These are phyloP conservation scores for Penicillium coffeae DNA, from an alignment of 495 filamentous ascomycete species.

Conservation along the genomic window DNA sequence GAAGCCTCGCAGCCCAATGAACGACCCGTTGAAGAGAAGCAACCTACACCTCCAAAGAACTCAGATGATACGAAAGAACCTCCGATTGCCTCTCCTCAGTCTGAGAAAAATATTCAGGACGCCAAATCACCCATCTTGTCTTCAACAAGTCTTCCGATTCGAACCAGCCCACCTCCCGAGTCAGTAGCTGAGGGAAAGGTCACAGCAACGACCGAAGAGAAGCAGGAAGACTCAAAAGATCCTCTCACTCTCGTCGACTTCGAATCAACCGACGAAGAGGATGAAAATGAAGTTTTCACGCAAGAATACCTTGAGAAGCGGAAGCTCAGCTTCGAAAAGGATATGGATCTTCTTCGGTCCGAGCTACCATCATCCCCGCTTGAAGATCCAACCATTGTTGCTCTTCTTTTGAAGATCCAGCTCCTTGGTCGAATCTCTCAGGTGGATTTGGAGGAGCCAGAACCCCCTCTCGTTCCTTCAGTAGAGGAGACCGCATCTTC, in stretches of 20 bases:
- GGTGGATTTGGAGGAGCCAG: constrained; percentile 9
- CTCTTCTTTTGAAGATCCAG: constrained; percentile 43
- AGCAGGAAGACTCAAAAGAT: constrained; percentile 1
- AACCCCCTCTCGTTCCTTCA: constrained; percentile 1
- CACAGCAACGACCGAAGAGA: constrained; percentile 1
- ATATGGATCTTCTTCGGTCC: constrained; percentile 40
- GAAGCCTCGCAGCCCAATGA: not conserved
- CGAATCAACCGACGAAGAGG: constrained; percentile 40
- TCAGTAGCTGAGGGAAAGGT: not conserved
- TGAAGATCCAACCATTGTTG: constrained; percentile 43
- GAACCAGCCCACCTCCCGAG: not conserved
- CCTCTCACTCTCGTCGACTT: constrained; percentile 31
- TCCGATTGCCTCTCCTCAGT: not conserved
- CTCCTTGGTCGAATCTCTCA: constrained; percentile 40
- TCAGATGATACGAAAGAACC: not conserved
- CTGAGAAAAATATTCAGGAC: not conserved
- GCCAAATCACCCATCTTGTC: not conserved
- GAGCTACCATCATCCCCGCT: constrained; percentile 43
- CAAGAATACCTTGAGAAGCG: constrained; percentile 50
- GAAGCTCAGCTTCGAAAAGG: constrained; percentile 45
- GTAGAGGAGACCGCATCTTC: constrained; percentile 10
- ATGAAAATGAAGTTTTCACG: constrained; percentile 44
- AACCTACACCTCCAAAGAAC: not conserved
- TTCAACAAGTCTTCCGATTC: too few relatives aligned
- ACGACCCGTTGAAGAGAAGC: not conserved